These are phyloP conservation scores for Populus hybrid DNA, from an alignment of 441 rosid species.

Conservation along the genomic window DNA sequence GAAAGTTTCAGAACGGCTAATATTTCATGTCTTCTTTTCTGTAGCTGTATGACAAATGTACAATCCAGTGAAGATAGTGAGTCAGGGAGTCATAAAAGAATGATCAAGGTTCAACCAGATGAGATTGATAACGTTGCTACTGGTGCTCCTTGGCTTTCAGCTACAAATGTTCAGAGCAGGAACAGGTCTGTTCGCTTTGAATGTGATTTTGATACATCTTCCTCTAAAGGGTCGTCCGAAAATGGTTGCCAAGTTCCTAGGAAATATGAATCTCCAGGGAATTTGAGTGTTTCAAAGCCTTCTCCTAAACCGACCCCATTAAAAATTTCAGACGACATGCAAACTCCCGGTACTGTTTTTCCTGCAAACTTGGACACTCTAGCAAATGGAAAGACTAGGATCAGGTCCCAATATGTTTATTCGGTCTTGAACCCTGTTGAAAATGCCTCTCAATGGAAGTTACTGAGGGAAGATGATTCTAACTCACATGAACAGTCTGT, in stretches of 20 bases:
- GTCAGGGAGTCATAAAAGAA: slow-evolving; percentile 22
- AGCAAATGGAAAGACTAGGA: slow-evolving; percentile 47
- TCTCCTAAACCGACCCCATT: slow-evolving; percentile 79
- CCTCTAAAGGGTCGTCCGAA: slow-evolving; percentile 38
- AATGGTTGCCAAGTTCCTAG: slow-evolving; percentile 27
- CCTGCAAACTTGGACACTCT: slow-evolving; percentile 49
- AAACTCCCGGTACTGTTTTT: slow-evolving; percentile 91
- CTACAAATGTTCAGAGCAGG: slow-evolving; percentile 36
- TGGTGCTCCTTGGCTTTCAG: slow-evolving; percentile 29
- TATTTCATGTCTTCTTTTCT: slow-evolving; percentile 13
- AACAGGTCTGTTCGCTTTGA: slow-evolving; percentile 76
- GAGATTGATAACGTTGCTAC: slow-evolving; percentile 20
- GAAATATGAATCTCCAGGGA: slow-evolving; percentile 34
- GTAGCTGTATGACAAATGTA: slow-evolving; percentile 45
- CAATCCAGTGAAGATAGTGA: slow-evolving; percentile 35
- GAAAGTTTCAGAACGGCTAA: background rate
- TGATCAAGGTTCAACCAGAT: slow-evolving; percentile 22
- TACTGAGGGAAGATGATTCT: slow-evolving; percentile 29
- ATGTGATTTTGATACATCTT: slow-evolving; percentile 45
- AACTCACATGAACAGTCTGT: slow-evolving; percentile 27
- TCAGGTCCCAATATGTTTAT: slow-evolving; percentile 77
- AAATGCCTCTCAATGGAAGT: slow-evolving; percentile 44
- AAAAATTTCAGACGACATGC: slow-evolving; percentile 85
- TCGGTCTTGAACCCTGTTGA: slow-evolving; percentile 50
- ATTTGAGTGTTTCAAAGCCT: slow-evolving; percentile 30